phyloP scores from a whole-genome alignment of 306 rosid species.

The Quercus variabilis region DNA sequence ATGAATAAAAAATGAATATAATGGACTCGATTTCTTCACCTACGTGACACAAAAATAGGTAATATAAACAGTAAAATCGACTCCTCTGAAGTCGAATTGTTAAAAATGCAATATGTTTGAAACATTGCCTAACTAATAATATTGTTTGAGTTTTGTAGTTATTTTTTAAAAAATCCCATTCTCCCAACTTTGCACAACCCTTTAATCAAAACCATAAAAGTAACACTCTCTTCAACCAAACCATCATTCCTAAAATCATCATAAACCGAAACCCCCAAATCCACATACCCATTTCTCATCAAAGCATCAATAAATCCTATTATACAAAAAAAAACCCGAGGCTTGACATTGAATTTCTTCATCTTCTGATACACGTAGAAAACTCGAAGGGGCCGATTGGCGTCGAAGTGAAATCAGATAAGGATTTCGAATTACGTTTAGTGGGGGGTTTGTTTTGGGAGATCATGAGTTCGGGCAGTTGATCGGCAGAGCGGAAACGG shows the following conservation, averaged over 20 bases:
- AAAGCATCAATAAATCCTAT: constrained; percentile 73
- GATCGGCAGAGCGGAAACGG: constrained; percentile 58
- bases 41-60: no score
- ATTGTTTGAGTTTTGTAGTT: no score
- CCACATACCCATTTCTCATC: constrained; percentile 50
- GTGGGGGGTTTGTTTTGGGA: constrained; percentile 78
- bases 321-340: constrained; percentile 68
- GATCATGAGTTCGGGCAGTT: constrained; percentile 71
- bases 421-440: constrained; percentile 86
- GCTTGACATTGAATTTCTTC: constrained; percentile 69
- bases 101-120: no score
- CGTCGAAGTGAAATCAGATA: constrained; percentile 69
- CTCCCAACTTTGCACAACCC: constrained; percentile 66
- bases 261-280: constrained; percentile 67
- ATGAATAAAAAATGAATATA: no score
- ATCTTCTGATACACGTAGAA: constrained; percentile 69
- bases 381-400: constrained; percentile 67
- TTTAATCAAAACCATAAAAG: constrained; percentile 77
- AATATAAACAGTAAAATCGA: no score
- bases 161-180: no score
- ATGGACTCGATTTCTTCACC: no score
- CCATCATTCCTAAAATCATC: constrained; percentile 58
- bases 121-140: no score
- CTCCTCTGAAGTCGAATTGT: no score
- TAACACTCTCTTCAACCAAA: constrained; percentile 70